Base-by-base conservation (phyloP, 1,139 yeast species). In the Taiozyma sp. region DNA sequence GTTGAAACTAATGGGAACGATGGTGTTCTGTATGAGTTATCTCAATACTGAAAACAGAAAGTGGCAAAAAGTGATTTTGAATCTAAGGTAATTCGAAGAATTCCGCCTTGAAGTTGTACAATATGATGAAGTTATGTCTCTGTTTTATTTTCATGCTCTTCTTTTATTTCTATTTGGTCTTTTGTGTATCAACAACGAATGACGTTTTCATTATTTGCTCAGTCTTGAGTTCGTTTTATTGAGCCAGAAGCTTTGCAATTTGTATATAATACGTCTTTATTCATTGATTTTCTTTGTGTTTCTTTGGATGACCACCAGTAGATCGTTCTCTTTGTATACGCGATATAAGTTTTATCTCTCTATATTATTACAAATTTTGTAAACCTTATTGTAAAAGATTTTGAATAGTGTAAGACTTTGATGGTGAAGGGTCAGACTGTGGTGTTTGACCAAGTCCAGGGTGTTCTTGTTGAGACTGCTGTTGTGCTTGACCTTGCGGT, bases 371-470 rank as follows among this genome's bases (percentile, higher is more conserved):
- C 36, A 32, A 14, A 6, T 32, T 16, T 19, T 4, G 14, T 10
- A 38, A 38, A 38, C 13, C 13, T 13, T 23, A 38, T 19, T 19
- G 41, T 10, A 38, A 24, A 22, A 38, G 22, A 24, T 38, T 19
- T 8, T 22, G 41, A 8, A 19, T 19, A 9, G 23, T 19, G 41
- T 38, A 38, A 6, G 41, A 19, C 16, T 27, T 32, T 32, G n/a
- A 32, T 10, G 13, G 49, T 34, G 30, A 46, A 49, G 13, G 28
- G 27, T 45, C 40, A 27, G 14, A 44, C 19, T 22, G 48, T 42
- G 27, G 46, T 39, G 22, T 22, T 16, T 6, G 24, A 19, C 23
- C 14, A 10, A 14, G 24, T 5, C 10, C 27, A 5, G 43, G 19
- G 8, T 23, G 22, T 19, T 23, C 19, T 13, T 4, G 16, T n/a